These are phyloP conservation scores for Suillus occidentalis DNA, from an alignment of 768 basidiomycete species.

Conservation along the genomic window DNA sequence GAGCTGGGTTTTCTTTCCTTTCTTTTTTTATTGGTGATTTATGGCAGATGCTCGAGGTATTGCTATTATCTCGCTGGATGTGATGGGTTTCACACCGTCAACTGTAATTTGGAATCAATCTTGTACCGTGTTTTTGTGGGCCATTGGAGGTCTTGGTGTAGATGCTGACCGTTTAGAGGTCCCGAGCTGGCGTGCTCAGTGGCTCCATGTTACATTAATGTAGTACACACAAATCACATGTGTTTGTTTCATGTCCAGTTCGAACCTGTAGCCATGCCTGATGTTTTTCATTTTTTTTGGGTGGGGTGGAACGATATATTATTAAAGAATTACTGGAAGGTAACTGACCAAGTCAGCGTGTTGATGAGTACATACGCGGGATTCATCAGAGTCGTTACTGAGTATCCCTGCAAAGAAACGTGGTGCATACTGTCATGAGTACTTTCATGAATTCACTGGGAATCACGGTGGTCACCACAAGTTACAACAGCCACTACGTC, in stretches of 20 bases:
- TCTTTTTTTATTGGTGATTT: conserved; percentile 1
- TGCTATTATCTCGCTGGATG: conserved; percentile 1
- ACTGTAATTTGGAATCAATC: conserved; percentile 7
- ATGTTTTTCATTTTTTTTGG: background rate
- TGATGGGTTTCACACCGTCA: background rate
- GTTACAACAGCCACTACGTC: background rate
- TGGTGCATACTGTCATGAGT: background rate
- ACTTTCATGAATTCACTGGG: background rate
- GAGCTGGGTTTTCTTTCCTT: conserved; percentile 16
- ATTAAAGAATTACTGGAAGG: background rate
- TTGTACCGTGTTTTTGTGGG: background rate
- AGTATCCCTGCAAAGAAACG: background rate
- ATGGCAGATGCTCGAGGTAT: background rate
- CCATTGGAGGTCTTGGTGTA: background rate
- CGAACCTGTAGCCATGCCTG: background rate
- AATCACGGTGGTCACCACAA: background rate
- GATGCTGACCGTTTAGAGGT: background rate
- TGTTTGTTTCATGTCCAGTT: background rate
- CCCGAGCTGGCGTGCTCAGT: background rate
- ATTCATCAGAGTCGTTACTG: background rate
- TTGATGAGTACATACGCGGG: background rate
- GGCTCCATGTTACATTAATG: background rate
- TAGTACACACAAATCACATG: background rate
- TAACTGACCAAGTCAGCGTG: background rate
- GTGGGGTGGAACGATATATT: background rate